phyloP scores from a whole-genome alignment of 1,284 basidiomycete species.

The Naganishia albida region DNA sequence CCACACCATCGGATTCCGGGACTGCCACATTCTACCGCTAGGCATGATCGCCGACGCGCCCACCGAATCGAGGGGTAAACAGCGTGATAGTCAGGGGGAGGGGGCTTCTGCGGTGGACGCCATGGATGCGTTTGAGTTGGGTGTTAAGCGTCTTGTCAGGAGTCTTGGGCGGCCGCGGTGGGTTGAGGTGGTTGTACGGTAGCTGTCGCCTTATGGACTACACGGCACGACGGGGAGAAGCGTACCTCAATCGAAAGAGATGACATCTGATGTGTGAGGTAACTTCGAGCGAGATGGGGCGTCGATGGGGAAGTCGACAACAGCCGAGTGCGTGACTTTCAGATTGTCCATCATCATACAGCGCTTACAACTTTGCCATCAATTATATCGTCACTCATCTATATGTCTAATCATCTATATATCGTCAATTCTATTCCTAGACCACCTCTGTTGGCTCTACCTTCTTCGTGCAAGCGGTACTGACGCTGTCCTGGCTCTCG shows the following conservation, averaged over 20 bases:
- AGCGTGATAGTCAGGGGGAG: neutral
- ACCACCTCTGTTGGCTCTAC: constrained; percentile 22
- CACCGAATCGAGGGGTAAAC: too few species aligned
- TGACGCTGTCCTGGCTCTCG: constrained; percentile 1
- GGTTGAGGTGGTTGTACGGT: constrained; percentile 15
- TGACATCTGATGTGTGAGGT: too few species aligned
- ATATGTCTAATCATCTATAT: neutral
- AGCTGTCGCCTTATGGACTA: neutral
- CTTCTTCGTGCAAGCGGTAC: constrained; percentile 1
- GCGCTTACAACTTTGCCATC: neutral
- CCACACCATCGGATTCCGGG: constrained; percentile 1
- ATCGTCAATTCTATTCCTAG: neutral
- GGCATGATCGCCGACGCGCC: too few species aligned
- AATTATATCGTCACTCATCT: neutral
- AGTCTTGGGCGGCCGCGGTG: constrained; percentile 11
- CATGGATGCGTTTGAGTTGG: neutral
- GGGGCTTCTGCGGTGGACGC: neutral
- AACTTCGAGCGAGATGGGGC: too few species aligned
- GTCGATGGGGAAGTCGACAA: too few species aligned
- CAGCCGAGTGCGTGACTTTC: too few species aligned
- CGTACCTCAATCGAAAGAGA: too few species aligned
- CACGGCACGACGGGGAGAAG: too few species aligned
- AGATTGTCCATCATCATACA: neutral
- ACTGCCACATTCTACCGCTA: neutral
- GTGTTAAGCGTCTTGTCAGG: constrained; percentile 11